Evolutionary conservation across 169 alveolate species (phyloP), one percentile per base, ranked within the genome.

Genomic region (Cryptosporidium bovis): DNA sequence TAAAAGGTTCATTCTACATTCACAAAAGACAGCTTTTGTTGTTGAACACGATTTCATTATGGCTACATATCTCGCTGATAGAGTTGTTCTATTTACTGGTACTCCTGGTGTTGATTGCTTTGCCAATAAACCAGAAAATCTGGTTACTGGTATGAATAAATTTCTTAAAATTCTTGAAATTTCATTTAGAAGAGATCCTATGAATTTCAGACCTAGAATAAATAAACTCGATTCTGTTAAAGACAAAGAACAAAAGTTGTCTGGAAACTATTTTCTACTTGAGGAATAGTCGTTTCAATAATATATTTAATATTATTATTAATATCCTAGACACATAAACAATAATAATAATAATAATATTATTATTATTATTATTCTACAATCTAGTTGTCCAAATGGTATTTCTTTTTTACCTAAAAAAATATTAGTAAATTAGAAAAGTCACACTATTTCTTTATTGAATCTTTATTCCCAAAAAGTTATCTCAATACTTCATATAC

Each of bases 21-120:
- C 98, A 51, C 98, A 98, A 95, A 97, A 95, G 92, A 94, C 99
- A 48, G 99, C 99, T 20, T 98, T 98, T 90, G 92, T 98, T 58
- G 99, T 98, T 18, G 99, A 98, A 92, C 99, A 98, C 91, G 99
- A 98, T 91, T 98, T 98, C 92, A 98, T 98, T 92, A 98, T 98
- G 99, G 99, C 99, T 34, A 97, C 99, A 20, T 98, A 98, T 93
- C 93, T 98, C 60, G 99, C 99, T 46, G 99, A 98, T 90, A 96
- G 99, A 51, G 99, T 98, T 65, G 96, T 98, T 20, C 99, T 98
- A 48, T 98, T 96, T 90, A 99, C 96, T 51, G 99, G 99, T 0
- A 91, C 93, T 31, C 99, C 99, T 1, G 99, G 99, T 77, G 93
- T 93, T 51, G 96, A 96, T 33, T 94, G 98, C 82, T 82, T 64